phyloP scores from a whole-genome alignment of 1,284 basidiomycete genomes.

The Cutaneotrichosporon daszewskae region DNA sequence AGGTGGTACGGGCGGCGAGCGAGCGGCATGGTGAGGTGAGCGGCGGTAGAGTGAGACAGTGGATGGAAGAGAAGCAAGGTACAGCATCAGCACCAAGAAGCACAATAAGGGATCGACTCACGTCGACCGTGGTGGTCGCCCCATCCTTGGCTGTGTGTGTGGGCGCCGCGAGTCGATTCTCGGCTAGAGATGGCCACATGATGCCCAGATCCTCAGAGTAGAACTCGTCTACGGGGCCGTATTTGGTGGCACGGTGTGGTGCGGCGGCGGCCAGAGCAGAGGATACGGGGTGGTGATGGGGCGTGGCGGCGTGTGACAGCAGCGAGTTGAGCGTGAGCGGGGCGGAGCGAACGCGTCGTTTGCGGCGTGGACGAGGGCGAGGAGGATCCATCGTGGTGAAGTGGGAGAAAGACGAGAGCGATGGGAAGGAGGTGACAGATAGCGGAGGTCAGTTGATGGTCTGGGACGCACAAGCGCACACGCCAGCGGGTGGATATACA shows the following conservation, averaged over 20 bases:
- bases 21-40: no score
- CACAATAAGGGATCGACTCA: not conserved
- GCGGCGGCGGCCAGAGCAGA: not conserved
- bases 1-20: no score
- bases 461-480: not conserved
- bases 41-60: no score
- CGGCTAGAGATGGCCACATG: conserved; percentile 19
- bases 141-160: conserved; percentile 3
- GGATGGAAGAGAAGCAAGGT: not conserved
- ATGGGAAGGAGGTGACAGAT: no score
- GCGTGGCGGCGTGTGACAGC: not conserved
- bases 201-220: conserved; percentile 12
- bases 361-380: no score
- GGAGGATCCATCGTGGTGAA: no score
- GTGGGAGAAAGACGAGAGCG: no score
- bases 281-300: not conserved
- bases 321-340: no score
- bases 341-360: no score
- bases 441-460: no score
- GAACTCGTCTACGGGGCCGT: conserved; percentile 15
- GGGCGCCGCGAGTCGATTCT: conserved; percentile 10
- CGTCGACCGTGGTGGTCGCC: not conserved
- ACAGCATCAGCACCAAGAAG: not conserved
- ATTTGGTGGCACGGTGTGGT: no score
- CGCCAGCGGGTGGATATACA: not conserved